phyloP scores from a whole-genome alignment of 2,329 filamentous ascomycete species.

The Colletotrichum sp. region DNA sequence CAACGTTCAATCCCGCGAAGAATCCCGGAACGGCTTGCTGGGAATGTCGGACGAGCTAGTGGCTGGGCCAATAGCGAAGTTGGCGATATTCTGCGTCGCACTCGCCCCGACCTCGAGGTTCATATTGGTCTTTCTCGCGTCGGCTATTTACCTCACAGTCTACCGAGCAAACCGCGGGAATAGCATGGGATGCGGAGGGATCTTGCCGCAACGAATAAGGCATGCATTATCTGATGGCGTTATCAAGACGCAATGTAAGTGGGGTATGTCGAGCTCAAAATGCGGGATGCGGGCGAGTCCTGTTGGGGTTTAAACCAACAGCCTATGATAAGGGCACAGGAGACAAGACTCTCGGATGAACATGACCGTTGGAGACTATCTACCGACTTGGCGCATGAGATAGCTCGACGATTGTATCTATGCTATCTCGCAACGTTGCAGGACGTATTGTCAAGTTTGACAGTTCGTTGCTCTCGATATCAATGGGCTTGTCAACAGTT shows the following conservation, averaged over 20 bases:
- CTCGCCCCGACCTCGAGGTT: neutral
- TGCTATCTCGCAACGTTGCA: neutral
- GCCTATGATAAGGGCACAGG: neutral
- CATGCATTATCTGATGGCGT: slow-evolving; percentile 8
- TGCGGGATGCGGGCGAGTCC: neutral
- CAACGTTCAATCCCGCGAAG: neutral
- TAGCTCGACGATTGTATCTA: neutral
- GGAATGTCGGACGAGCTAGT: neutral
- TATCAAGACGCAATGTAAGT: slow-evolving; percentile 12
- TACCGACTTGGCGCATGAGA: neutral
- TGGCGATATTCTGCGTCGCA: neutral
- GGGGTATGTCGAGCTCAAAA: slow-evolving; percentile 6
- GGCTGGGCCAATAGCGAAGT: neutral
- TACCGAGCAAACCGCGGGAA: neutral
- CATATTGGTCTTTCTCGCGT: neutral
- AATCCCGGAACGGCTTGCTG: neutral
- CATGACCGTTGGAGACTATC: neutral
- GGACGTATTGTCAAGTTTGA: neutral
- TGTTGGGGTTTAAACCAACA: neutral
- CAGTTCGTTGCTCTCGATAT: neutral
- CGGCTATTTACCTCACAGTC: neutral
- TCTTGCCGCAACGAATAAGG: neutral
- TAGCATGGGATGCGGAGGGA: neutral
- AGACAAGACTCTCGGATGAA: neutral
- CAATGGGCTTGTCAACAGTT: neutral